phyloP scores from a whole-genome alignment of 805 yeast species.

The Nakazawaea wickerhamii region DNA sequence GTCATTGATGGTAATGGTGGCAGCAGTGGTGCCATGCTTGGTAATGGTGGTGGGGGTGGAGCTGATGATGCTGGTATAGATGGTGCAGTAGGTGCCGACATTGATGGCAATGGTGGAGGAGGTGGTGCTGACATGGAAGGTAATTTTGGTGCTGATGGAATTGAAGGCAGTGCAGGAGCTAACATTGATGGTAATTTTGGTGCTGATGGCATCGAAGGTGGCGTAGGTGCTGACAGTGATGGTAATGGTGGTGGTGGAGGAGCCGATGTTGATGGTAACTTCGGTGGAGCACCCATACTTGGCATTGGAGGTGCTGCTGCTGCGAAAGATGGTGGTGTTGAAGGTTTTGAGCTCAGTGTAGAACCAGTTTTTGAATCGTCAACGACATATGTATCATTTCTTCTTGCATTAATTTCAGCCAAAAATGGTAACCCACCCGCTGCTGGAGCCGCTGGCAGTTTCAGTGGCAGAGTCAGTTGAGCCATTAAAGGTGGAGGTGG shows the following conservation, averaged over 20 bases:
- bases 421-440: slow-evolving; percentile 51
- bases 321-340: slow-evolving; percentile 19
- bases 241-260: slow-evolving; percentile 17
- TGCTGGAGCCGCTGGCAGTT: slow-evolving; percentile 20
- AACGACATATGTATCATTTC: slow-evolving; percentile 46
- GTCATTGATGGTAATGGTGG: slow-evolving; percentile 18
- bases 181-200: slow-evolving; percentile 15
- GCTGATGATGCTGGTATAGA: slow-evolving; percentile 22
- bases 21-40: slow-evolving; percentile 23
- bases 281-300: neutral
- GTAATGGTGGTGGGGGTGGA: slow-evolving; percentile 17
- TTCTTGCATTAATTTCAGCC: slow-evolving; percentile 50
- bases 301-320: slow-evolving; percentile 13
- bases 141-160: slow-evolving; percentile 18
- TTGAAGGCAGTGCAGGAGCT: slow-evolving; percentile 17
- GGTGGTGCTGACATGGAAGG: slow-evolving; percentile 15
- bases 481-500: slow-evolving; percentile 17
- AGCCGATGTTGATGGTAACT: slow-evolving; percentile 16
- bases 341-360: slow-evolving; percentile 12
- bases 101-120: slow-evolving; percentile 16
- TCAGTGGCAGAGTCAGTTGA: too few relatives aligned
- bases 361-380: slow-evolving; percentile 20
- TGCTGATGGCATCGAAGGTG: slow-evolving; percentile 17
- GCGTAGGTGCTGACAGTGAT: slow-evolving; percentile 14
- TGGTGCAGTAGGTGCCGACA: too few relatives aligned